phyloP scores from a whole-genome alignment of 2,329 filamentous ascomycete species.

The Trichoderma sp. region DNA sequence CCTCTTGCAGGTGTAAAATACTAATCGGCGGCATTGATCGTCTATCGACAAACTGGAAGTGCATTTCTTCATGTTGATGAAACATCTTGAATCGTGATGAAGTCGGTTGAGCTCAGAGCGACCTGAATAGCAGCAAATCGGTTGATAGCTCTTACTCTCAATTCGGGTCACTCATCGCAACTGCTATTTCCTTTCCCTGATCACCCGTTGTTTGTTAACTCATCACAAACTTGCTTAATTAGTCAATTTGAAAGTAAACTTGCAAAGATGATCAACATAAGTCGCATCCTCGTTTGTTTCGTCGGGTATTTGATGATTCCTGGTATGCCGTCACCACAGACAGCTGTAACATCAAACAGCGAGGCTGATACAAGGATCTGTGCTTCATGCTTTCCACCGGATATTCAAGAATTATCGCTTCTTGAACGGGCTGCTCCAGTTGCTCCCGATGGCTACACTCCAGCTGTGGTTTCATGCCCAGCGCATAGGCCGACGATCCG shows the following conservation, averaged over 20 bases:
- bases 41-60: neutral
- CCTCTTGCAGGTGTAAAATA: neutral
- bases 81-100: neutral
- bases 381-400: neutral
- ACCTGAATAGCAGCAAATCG: neutral
- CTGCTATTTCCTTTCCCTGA: neutral
- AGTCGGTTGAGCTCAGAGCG: neutral
- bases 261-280: neutral
- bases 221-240: neutral
- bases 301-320: neutral
- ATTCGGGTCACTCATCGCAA: neutral
- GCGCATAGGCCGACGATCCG: conserved; percentile 23
- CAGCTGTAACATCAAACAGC: neutral
- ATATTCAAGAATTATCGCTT: neutral
- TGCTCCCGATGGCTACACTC: conserved; percentile 25
- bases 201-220: neutral
- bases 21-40: neutral
- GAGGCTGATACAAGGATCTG: neutral
- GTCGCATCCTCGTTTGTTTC: neutral
- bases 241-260: neutral
- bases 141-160: neutral
- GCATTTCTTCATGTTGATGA: neutral
- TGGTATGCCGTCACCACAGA: neutral
- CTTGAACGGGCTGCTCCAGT: neutral
- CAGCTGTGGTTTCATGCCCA: conserved; percentile 25